Percentiles rank a stretch among this genome's conserved stretches.
Conservation (phyloP, 1,284 basidiomycete species). For the Sporisorium scitamineum region DNA sequence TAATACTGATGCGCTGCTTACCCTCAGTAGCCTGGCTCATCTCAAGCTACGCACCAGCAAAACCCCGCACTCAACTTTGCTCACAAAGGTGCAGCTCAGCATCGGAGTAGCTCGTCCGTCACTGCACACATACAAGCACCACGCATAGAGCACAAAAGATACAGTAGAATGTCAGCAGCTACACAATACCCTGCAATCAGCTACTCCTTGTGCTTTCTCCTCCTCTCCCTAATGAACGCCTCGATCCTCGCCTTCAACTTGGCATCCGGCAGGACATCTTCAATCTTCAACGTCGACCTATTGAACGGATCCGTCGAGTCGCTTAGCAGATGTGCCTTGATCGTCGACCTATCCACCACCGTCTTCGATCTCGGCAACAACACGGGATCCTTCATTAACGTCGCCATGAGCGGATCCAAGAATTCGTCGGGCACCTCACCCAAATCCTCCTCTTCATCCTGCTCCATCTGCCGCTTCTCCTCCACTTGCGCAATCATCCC, state of each 20-base stretch:
- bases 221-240: constrained; percentile 55
- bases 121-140: background rate
- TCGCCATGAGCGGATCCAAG: constrained; percentile 88
- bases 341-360: constrained; percentile 88
- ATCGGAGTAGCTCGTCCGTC: no score
- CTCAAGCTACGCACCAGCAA: no score
- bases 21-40: no score
- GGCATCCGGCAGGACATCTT: constrained; percentile 67
- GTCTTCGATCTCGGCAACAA: constrained; percentile 85
- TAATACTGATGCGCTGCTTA: no score
- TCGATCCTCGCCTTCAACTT: constrained; percentile 62
- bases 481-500: constrained; percentile 86
- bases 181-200: background rate
- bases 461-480: constrained; percentile 81
- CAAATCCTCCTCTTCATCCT: constrained; percentile 84
- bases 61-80: no score
- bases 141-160: background rate
- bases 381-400: constrained; percentile 96
- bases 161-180: background rate
- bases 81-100: no score
- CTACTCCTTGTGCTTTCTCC: constrained; percentile 13
- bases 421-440: constrained; percentile 96
- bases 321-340: constrained; percentile 92
- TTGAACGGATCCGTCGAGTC: constrained; percentile 77
- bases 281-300: constrained; percentile 70